Conservation (phyloP, 2,329 filamentous ascomycete genomes). For the Fusarium azukiicola region DNA sequence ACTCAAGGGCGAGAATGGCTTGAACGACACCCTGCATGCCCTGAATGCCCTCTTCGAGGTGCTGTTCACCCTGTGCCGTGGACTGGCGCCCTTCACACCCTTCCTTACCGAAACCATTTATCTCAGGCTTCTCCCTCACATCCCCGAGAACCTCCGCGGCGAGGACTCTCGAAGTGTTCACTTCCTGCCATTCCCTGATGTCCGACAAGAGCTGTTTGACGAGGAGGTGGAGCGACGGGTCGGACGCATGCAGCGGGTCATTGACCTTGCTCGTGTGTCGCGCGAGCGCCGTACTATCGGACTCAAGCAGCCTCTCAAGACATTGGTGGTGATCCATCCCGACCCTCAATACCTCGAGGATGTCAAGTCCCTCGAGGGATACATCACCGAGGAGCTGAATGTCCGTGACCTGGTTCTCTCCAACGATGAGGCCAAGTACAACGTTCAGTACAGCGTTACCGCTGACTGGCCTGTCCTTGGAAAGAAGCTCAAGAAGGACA, state of each 20-base stretch:
- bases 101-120: slow-evolving; percentile 99
- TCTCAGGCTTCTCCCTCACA: slow-evolving; percentile 88
- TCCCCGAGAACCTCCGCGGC: slow-evolving; percentile 84
- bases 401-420: slow-evolving; percentile 92
- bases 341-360: slow-evolving; percentile 92
- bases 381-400: slow-evolving; percentile 96
- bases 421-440: slow-evolving; percentile 93
- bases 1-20: slow-evolving; percentile 93
- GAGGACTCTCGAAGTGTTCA: slow-evolving; percentile 93
- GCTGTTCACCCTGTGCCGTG: slow-evolving; percentile 92
- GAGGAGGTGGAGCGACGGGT: slow-evolving; percentile 92
- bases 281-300: slow-evolving; percentile 92
- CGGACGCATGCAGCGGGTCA: slow-evolving; percentile 95
- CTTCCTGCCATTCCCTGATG: slow-evolving; percentile 94
- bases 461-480: slow-evolving; percentile 97
- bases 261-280: slow-evolving; percentile 92
- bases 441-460: slow-evolving; percentile 93
- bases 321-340: slow-evolving; percentile 92
- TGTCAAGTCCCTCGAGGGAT: slow-evolving; percentile 90
- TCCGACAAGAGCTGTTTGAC: slow-evolving; percentile 93
- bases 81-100: slow-evolving; percentile 95
- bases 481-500: slow-evolving; percentile 98
- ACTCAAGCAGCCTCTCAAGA: slow-evolving; percentile 95
- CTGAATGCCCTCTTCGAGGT: slow-evolving; percentile 98
- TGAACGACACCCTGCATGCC: slow-evolving; percentile 93